Base-by-base conservation (phyloP, 179 eudicot genomes). In the Carnegiea gigantea region DNA sequence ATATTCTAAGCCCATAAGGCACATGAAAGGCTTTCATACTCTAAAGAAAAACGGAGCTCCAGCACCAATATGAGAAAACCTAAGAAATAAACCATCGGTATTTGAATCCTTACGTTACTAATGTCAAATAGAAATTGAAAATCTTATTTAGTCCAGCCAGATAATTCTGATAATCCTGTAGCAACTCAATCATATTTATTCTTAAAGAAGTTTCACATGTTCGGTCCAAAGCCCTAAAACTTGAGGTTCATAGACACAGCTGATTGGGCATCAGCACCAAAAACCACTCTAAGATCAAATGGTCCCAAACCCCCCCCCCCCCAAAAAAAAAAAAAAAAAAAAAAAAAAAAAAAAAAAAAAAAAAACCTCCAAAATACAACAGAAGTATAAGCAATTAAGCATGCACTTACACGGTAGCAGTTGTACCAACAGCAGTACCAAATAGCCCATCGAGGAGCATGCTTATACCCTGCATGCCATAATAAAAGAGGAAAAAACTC, bases 381-480 rank as follows among this genome's bases (percentile, higher is more conserved):
- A 62, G 28, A 1, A 6, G 6, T n/a, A 23, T 62, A 62, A 44
- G 43, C 43, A 40, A 40, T 40, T 40, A 44, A 76, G 36, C 36
- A 26, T 65, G 77, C 57, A 26, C 93, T 92, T 90, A 96, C 99
- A 96, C 98, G 43, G 99, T 82, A 76, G 97, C 97, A 78, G 97
- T 86, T 57, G 92, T 89, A 33, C 99, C 99, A 86, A 93, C 99
- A 65, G 80, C 76, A 78, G 97, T 78, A 84, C 99, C 98, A 85
- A 96, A 92, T 68, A 94, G 62, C 68, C 99, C 99, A 80, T 93
- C 93, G 80, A 96, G 93, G 57, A 96, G 89, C 87, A 93, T 91
- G 72, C 97, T 90, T 60, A 96, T 18, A 76, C 99, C 99, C 99
- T 96, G 92, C 79, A 85, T 20, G 43, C 70, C 49, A 43, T 70